Evolutionary conservation across 1,139 yeast genomes (phyloP).

Genomic region (Insectozyma bohioensis): DNA sequence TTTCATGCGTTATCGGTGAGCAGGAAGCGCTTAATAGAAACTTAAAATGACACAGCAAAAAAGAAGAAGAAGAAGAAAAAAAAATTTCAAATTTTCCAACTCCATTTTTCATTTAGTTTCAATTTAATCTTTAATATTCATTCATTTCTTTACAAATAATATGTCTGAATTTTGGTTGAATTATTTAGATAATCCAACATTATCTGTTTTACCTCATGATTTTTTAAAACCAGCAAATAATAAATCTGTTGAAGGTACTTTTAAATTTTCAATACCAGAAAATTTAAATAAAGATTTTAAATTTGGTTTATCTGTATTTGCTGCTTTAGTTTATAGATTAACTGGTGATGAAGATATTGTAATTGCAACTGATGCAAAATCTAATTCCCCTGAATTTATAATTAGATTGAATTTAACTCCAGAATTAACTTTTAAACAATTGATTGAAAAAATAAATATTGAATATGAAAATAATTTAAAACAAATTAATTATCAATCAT

Average conservation of each 20-base stretch:
- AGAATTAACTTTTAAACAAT: conserved; percentile 50
- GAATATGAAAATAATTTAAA: conserved; percentile 40
- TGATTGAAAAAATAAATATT: conserved; percentile 45
- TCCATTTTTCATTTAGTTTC: too few relatives aligned
- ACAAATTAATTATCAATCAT: conserved; percentile 43
- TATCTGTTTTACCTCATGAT: conserved; percentile 86
- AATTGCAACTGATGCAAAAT: conserved; percentile 62
- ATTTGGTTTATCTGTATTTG: conserved; percentile 66
- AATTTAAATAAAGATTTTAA: conserved; percentile 32
- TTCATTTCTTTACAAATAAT: too few relatives aligned
- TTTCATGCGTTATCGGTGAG: too few relatives aligned
- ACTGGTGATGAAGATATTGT: conserved; percentile 95
- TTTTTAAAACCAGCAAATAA: conserved; percentile 76
- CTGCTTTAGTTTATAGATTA: conserved; percentile 69
- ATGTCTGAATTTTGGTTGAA: conserved; percentile 58
- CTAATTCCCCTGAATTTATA: conserved; percentile 48
- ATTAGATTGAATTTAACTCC: conserved; percentile 62
- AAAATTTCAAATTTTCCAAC: too few relatives aligned
- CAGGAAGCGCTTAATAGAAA: too few relatives aligned
- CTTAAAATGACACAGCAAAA: too few relatives aligned
- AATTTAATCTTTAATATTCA: too few relatives aligned
- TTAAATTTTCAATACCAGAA: conserved; percentile 7
- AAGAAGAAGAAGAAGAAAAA: too few relatives aligned
- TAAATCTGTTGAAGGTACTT: conserved; percentile 60
- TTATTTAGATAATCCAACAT: conserved; percentile 74